Evolutionary conservation across 495 filamentous ascomycete genomes (phyloP), one percentile per base, ranked within the genome.

Genomic region (Aspergillus sclerotiicarbonarius): DNA sequence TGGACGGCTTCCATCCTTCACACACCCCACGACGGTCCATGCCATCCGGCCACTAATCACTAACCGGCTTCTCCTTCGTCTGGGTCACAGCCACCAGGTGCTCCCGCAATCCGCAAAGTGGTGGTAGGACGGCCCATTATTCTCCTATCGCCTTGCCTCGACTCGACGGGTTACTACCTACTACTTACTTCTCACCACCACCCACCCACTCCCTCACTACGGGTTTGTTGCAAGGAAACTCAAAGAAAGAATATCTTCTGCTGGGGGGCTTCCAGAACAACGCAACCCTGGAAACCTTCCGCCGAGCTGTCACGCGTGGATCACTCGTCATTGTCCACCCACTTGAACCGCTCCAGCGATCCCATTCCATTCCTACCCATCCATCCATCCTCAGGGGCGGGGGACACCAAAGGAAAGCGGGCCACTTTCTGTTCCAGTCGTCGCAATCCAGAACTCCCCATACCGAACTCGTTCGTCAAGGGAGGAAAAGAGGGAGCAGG

Each of bases 361-460:
- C 35, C 18, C 57, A 50, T 35, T 29, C 25, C 25, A 25, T 44
- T 39, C 37, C n/a, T 31, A 46, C 2, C 19, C 18, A 46, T 41
- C 19, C 18, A 46, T 41, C 21, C 44, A 54, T 44, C 31, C 46
- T 44, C 56, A 53, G 50, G 56, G 60, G 60, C 60, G 60, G 55
- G 54, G 60, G 51, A 51, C 20, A 43, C 19, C 29, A 50, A 33
- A 46, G 30, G 18, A 56, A 56, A 56, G 54, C 53, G 59, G 49
- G 47, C 59, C 59, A 57, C 54, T 53, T 35, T 35, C 44, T 49
- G 30, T 46, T 32, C n/a, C 13, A 29, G 44, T 30, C 37, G 35
- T 54, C 57, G 53, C 48, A 45, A 53, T 47, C 45, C 54, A 56
- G 54, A 56, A 56, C 54, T 41, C 19, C 47, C 31, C 29, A 16